Evolutionary conservation across 176 grass and related monocot genomes (phyloP).

Genomic region (Raddia guianensis): DNA sequence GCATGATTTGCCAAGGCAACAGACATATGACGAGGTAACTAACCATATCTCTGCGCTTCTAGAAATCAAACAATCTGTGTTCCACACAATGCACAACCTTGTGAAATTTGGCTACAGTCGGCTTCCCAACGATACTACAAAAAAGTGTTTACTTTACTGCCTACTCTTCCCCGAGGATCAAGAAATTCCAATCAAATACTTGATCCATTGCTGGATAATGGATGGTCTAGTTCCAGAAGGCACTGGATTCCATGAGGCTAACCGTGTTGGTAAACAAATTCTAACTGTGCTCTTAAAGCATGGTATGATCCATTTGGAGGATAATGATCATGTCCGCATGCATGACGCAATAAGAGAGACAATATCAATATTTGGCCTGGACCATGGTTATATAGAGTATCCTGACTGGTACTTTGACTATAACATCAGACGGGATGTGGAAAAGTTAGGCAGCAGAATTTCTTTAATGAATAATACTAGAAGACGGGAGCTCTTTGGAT

Average conservation of each 20-base stretch:
- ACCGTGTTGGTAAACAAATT: slow-evolving; percentile 13
- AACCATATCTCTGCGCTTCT: neutral
- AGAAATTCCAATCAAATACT: slow-evolving; percentile 3
- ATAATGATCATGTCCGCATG: slow-evolving; percentile 7
- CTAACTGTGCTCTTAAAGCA: slow-evolving; percentile 12
- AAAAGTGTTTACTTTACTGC: slow-evolving; percentile 23
- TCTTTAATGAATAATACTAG: slow-evolving; percentile 20
- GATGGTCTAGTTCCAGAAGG: slow-evolving; percentile 20
- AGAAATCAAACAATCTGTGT: neutral
- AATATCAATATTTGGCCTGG: neutral
- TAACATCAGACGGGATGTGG: neutral
- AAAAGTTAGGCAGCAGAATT: neutral
- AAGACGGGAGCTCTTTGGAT: neutral
- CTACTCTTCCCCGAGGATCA: slow-evolving; percentile 24
- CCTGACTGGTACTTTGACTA: neutral
- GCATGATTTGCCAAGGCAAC: neutral
- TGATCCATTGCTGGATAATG: slow-evolving; percentile 19
- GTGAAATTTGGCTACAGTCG: slow-evolving; percentile 17
- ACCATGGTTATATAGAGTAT: neutral
- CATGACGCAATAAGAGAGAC: slow-evolving; percentile 45
- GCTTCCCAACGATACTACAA: slow-evolving; percentile 15
- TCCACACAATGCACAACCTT: neutral
- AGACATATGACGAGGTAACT: neutral
- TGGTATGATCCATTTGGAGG: slow-evolving; percentile 34
- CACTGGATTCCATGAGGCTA: slow-evolving; percentile 30